phyloP scores from a whole-genome alignment of 2,329 filamentous ascomycete genomes.

The Ceratocystis alfenasii region DNA sequence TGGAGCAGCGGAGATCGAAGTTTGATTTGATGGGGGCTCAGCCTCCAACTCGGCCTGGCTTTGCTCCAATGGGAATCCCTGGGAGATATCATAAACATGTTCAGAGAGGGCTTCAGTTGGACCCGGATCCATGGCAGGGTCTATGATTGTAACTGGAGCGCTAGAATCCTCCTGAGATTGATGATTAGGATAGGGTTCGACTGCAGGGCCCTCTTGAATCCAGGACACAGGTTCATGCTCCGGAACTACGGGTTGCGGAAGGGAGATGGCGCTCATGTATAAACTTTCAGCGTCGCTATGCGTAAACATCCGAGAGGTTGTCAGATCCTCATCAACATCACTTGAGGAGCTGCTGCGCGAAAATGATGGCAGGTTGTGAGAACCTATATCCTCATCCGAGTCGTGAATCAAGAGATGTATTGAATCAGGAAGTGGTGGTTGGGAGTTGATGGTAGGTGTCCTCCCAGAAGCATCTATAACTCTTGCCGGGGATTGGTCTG shows the following conservation, averaged over 20 bases:
- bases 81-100: background rate
- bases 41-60: background rate
- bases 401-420: slow-evolving; percentile 12
- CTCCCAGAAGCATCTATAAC: background rate
- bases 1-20: background rate
- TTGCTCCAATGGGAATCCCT: background rate
- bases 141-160: background rate
- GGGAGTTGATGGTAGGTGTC: background rate
- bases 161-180: background rate
- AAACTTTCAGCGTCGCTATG: slow-evolving; percentile 76
- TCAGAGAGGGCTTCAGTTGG: background rate
- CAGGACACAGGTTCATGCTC: background rate
- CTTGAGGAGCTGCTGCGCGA: slow-evolving; percentile 20
- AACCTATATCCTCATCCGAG: slow-evolving; percentile 4
- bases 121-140: background rate
- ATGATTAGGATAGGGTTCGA: too few species aligned
- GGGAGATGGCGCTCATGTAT: slow-evolving; percentile 66
- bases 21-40: background rate
- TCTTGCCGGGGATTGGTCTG: background rate
- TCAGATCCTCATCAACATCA: slow-evolving; percentile 39
- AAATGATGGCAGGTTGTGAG: background rate
- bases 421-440: slow-evolving; percentile 12
- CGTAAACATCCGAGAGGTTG: slow-evolving; percentile 58
- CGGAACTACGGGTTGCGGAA: slow-evolving; percentile 28
- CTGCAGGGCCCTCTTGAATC: background rate